Base-by-base conservation (phyloP, 2,329 filamentous ascomycete species). In the Stagonosporopsis tanaceti region DNA sequence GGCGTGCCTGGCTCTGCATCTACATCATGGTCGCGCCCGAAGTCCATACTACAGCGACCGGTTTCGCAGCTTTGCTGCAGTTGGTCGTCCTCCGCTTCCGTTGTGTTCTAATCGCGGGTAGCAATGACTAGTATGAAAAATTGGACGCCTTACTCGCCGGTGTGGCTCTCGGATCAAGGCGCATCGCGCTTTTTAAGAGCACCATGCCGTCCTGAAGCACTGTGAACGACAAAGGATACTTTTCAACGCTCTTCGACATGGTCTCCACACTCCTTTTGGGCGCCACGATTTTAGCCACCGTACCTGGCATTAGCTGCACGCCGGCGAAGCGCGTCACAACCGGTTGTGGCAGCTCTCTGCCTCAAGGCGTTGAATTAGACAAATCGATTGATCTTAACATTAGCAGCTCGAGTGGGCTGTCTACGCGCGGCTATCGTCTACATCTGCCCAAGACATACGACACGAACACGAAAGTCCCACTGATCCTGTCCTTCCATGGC, bases 401-500 rank as follows among this genome's bases (percentile, higher is more conserved):
- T 27, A 25, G 57, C 9, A 74, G 72, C 51, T 42, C 65, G 30
- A 72, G 68, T 27, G 75, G 75, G 15, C 41, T 68, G 2, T 51
- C 66, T 6, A 56, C 64, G 9, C 74, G 78, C 7, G 70, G 67
- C 8, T 79, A 77, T 46, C 71, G 69, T 15, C 64, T 80, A 6
- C 75, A 78, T 44, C 63, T 80, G 4, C 78, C 78, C 1, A 45
- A 71, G 32, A 72, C 67, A 35, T 83, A 82, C 67, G 60, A 78
- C 22, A 56, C 56, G 11, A 67, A 71, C 44, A 74, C 51, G 1
- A 71, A 78, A 2, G 67, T 75, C 0, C 76, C 80, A 0, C 52
- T 84, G 27, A 80, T 83, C 34, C 70, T 84, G 32, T 82, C 82
- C 6, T 84, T 78, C 62, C 81, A 84, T 54, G 82, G 81, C 4